Conservation (phyloP, 805 yeast genomes). For the Spathaspora gorwiae region DNA sequence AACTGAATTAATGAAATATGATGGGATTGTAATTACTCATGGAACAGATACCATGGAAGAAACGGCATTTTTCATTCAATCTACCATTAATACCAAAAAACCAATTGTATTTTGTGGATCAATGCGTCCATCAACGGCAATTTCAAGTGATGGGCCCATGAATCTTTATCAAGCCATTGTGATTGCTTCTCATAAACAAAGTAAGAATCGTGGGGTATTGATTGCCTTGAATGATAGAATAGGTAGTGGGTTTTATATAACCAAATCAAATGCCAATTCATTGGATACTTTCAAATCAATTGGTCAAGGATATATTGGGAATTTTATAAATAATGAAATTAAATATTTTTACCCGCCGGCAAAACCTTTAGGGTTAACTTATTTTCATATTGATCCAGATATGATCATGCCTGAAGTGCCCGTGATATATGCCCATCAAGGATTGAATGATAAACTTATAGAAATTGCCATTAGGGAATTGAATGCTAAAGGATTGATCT, state of each 20-base stretch:
- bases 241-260: constrained; percentile 65
- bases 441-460: constrained; percentile 47
- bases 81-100: constrained; percentile 38
- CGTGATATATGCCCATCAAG: constrained; percentile 60
- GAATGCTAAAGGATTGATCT: constrained; percentile 50
- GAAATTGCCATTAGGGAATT: constrained; percentile 42
- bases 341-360: constrained; percentile 62
- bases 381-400: constrained; percentile 28
- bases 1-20: constrained; percentile 40
- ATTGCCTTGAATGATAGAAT: constrained; percentile 66
- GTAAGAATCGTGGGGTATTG: constrained; percentile 55
- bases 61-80: constrained; percentile 59
- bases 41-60: constrained; percentile 72
- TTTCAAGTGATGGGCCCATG: constrained; percentile 71
- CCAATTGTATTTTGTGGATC: constrained; percentile 70
- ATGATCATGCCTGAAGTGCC: constrained; percentile 42
- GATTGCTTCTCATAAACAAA: constrained; percentile 50
- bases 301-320: constrained; percentile 69
- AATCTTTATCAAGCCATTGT: constrained; percentile 66
- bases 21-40: constrained; percentile 63
- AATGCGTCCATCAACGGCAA: constrained; percentile 69
- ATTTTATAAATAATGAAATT: constrained; percentile 61
- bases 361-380: constrained; percentile 47
- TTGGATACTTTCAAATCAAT: constrained; percentile 64
- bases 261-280: constrained; percentile 67